phyloP scores from a whole-genome alignment of 139 green algal genomes.

The Chlamydomonas sp. region DNA sequence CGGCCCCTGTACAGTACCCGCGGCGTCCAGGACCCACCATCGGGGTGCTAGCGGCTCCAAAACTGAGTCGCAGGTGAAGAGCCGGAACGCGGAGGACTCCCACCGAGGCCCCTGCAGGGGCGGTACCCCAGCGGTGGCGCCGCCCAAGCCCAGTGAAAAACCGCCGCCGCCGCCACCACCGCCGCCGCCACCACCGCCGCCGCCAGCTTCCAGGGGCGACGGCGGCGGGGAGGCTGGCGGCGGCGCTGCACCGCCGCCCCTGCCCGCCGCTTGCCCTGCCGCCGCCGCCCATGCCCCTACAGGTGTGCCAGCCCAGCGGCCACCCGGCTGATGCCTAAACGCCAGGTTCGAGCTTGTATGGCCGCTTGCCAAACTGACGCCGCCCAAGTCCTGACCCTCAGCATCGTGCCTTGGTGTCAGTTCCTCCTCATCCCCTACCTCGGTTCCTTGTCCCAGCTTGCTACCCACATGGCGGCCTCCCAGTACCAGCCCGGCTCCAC shows the following conservation, averaged over 20 bases:
- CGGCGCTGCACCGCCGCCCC: background rate
- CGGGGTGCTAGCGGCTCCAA: slow-evolving; percentile 8
- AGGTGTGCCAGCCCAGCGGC: too few species aligned
- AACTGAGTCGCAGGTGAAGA: slow-evolving; percentile 28
- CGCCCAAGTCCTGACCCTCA: too few species aligned
- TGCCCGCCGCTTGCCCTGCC: background rate
- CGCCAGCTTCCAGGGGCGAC: background rate
- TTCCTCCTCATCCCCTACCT: too few species aligned
- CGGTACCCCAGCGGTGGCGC: background rate
- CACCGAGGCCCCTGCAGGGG: background rate
- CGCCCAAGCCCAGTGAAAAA: background rate
- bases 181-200: background rate
- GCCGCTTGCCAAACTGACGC: too few species aligned
- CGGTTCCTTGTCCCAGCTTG: too few species aligned
- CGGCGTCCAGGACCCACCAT: slow-evolving; percentile 20
- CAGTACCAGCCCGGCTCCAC: too few species aligned
- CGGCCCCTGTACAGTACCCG: slow-evolving; percentile 1
- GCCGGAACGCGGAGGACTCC: slow-evolving; percentile 30
- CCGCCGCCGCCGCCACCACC: background rate
- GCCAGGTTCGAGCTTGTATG: too few species aligned
- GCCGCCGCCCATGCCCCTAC: too few species aligned
- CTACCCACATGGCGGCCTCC: too few species aligned
- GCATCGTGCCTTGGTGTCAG: too few species aligned
- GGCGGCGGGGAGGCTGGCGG: background rate
- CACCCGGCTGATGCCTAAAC: too few species aligned